Evolutionary conservation across 176 grass and related monocot genomes (phyloP).

Genomic region (Avena eriantha): DNA sequence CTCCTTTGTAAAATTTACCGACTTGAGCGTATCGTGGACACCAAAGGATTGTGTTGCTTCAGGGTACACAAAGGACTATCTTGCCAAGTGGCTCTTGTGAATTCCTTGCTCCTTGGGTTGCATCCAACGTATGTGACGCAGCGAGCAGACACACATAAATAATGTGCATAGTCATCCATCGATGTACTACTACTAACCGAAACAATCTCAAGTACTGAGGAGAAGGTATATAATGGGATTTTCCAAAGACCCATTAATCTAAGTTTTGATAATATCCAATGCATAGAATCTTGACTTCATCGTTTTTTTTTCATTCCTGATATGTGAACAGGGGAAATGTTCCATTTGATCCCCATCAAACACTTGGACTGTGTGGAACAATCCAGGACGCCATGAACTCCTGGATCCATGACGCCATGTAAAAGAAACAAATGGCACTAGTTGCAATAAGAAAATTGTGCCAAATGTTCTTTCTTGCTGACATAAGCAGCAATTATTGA

Average conservation of each 20-base stretch:
- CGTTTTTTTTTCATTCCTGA: neutral
- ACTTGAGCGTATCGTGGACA: neutral
- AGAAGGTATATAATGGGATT: neutral
- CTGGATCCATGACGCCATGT: constrained; percentile 14
- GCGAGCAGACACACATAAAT: neutral
- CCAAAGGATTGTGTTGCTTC: constrained; percentile 47
- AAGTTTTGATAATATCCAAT: neutral
- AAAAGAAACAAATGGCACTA: constrained; percentile 4
- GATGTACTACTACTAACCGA: neutral
- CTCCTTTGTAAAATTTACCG: neutral
- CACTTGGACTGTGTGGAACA: constrained; percentile 38
- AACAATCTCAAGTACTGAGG: neutral
- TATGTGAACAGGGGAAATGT: constrained; percentile 44
- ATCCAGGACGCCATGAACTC: constrained; percentile 40
- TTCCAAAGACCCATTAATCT: neutral
- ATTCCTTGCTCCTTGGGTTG: constrained; percentile 27
- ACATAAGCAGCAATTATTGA: constrained; percentile 47
- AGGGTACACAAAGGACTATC: constrained; percentile 44
- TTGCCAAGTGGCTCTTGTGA: constrained; percentile 23
- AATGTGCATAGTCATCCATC: neutral
- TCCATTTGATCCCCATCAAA: constrained; percentile 52
- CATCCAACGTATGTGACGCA: constrained; percentile 31
- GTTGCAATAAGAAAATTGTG: constrained; percentile 13
- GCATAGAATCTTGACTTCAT: neutral
- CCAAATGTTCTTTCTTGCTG: constrained; percentile 20